Evolutionary conservation across 257 asterid species (phyloP).

Genomic region (Primulina huaijiensis): DNA sequence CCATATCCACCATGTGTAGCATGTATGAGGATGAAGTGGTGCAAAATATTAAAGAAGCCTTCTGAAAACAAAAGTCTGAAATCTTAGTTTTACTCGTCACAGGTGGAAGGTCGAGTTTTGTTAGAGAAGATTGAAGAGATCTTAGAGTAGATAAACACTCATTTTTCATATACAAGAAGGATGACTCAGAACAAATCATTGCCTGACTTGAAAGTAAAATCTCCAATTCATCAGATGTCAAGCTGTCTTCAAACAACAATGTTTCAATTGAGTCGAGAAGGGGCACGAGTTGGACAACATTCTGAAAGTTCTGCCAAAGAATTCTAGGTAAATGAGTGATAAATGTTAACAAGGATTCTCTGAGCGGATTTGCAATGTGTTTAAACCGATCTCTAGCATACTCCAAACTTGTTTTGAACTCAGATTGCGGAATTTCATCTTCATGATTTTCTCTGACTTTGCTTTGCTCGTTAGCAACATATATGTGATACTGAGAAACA

Average conservation of each 20-base stretch:
- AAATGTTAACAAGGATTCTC: constrained; percentile 32
- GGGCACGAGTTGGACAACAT: constrained; percentile 26
- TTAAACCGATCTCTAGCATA: constrained; percentile 33
- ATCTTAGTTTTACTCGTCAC: not conserved
- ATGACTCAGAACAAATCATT: constrained; percentile 18
- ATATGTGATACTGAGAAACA: constrained; percentile 14
- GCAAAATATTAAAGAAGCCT: constrained; percentile 52
- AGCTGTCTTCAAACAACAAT: constrained; percentile 32
- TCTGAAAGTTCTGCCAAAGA: constrained; percentile 30
- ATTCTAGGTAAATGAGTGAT: constrained; percentile 43
- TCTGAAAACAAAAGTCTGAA: constrained; percentile 36
- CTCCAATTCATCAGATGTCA: constrained; percentile 37
- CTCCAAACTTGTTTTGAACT: constrained; percentile 33
- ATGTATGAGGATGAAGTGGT: constrained; percentile 46
- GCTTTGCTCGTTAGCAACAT: constrained; percentile 30
- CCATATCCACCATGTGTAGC: constrained; percentile 31
- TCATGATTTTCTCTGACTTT: constrained; percentile 17
- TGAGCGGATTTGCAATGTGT: constrained; percentile 25
- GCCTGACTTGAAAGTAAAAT: constrained; percentile 19
- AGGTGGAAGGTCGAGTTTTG: constrained; percentile 32
- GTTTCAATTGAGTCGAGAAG: constrained; percentile 30
- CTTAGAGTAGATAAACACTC: constrained; percentile 29
- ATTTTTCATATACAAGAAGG: constrained; percentile 24
- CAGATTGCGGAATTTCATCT: constrained; percentile 14
- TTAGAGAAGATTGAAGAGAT: constrained; percentile 33